Base-by-base conservation (phyloP, 768 basidiomycete species). In the Naematelia encephala region DNA sequence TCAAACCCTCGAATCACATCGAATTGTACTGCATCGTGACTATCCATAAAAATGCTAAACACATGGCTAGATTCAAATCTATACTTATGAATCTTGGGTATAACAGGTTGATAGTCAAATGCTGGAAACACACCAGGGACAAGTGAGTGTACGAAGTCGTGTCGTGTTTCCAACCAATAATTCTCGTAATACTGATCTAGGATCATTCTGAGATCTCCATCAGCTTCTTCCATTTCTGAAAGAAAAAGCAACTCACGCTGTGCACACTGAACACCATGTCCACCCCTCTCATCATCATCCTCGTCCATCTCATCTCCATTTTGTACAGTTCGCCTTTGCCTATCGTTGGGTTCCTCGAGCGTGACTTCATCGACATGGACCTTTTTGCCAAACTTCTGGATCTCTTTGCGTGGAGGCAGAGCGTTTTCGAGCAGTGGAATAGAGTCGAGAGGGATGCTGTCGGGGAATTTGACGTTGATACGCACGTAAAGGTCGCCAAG, bases 251-350 rank as follows among this genome's bases (percentile, higher is more conserved):
- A 74, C 75, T 70, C 65, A 77, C 75, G 75, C 57, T 77, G 75
- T 46, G 92, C 91, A 77, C 94, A 98, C 82, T 96, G 93, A 48
- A 97, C 93, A 39, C 91, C 87, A 23, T 91, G 91, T 29, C 77
- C 79, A n/a, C 79, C 80, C 0, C 73, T 74, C 69, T 94, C 93
- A 78, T 78, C 77, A 28, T 94, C 91, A 67, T 97, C 93, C 63
- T 79, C 78, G 54, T 80, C 79, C 92, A 96, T 96, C 13, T 83
- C 80, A 57, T 96, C 91, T 39, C 87, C 87, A 26, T 80, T 80
- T 16, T 64, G 58, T 27, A 81, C 78, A 73, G 76, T 82, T 79
- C 76, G 78, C 71, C 75, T 69, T 78, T 84, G 81, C 67, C 86
- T 83, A 61, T 85, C 83, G 75, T 91, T 89, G 4, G 86, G 84